Base-by-base conservation (phyloP, 2,329 filamentous ascomycete species). In the Zymoseptoria tritici region DNA sequence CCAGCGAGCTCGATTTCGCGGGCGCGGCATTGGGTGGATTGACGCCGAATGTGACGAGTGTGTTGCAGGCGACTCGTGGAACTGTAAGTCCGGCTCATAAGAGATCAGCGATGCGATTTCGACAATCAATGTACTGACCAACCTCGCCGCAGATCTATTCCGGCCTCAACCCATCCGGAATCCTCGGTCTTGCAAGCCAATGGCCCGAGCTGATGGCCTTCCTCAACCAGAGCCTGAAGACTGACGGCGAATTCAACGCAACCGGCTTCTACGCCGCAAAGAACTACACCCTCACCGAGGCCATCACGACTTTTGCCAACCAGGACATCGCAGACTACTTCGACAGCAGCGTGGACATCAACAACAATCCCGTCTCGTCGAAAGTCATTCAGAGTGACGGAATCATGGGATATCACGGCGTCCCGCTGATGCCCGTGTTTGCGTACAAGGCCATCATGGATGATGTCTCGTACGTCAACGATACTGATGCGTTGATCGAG, bases 11-110 rank as follows among this genome's bases (percentile, higher is more conserved):
- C 4, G 69, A 73, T 2, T 74, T 85, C 31, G 71, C 71, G 0
- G 81, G 80, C 2, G 77, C 75, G 1, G 81, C 79, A 0, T 62
- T 83, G 0, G 81, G 82, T 3, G 81, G 81, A 0, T 62, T 79
- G 3, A 74, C 77, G 0, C 73, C 79, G 0, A 77, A 80, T 24
- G 65, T 78, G 9, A 72, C 71, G 1, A 71, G 65, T 2, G 74
- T 77, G 8, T 56, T 81, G 1, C 49, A 67, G 2, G 59, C 68
- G 0, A 66, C 76, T 9, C 75, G 75, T 20, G 73, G 72, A 1
- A 64, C 60, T 2, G 26, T 58, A 4, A 53, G 52, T 53, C 6
- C 16, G 11, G 9, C 56, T 13, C 22, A 24, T 24, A 24, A 24
- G 5, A 24, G 22, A 24, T 24, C 22, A 24, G 22, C 22, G 22